Evolutionary conservation across 805 yeast genomes (phyloP), one percentile per base, ranked within the genome.

Genomic region (Metschnikowia hibisci): DNA sequence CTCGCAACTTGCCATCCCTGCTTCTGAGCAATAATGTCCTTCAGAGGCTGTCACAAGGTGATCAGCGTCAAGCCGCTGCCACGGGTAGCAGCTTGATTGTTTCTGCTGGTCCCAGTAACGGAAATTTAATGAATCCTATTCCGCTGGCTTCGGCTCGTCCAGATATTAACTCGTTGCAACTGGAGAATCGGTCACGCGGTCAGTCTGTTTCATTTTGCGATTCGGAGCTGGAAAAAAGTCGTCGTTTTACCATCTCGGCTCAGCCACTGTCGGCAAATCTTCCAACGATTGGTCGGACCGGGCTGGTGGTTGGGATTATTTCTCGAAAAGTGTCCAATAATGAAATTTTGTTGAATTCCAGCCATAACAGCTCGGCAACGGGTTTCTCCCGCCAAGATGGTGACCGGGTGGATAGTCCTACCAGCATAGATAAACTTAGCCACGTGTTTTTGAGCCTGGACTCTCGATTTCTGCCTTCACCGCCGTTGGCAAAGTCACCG

Each of bases 161-260:
- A 4, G 23, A 32, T 6, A 43, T 39, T 10, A 29, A 41, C 9
- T 39, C 44, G 5, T 34, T 40, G 4, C 44, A 40, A 12, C 15
- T 22, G 26, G 50, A 46, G 12, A 33, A 12, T 32, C 32, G 46
- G 23, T 23, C 43, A 6, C 43, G 48, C 9, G 40, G 43, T 23
- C 49, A 45, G 46, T 44, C 60, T 12, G 73, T 67, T 14, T 64
- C 71, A 4, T 70, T 70, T 43, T 60, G 64, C 22, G 71, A 66
- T 41, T 50, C 57, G 33, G 67, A 65, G 35, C 51, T 48, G 16
- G 76, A 70, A 34, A 56, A 67, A 33, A 53, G 66, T 10, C 52
- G 74, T 36, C 51, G 76, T 26, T 70, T 70, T 52, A 69, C 74
- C 8, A 70, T 70, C 16, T 60, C 68, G 6, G 71, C 76, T 2